phyloP scores from a whole-genome alignment of 306 rosid species.

The Vigna trinervia region DNA sequence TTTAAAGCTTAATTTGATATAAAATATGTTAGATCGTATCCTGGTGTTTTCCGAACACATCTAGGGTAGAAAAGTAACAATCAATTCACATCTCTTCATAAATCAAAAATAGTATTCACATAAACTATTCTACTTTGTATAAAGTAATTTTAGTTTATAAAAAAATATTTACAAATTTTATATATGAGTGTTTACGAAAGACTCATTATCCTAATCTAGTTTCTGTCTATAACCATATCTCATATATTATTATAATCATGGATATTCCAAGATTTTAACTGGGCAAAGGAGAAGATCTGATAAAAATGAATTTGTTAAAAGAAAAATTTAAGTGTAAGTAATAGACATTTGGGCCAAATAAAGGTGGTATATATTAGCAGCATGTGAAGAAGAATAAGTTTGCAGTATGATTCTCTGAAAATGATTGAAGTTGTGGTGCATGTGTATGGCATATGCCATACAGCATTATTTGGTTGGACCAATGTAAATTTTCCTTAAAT shows the following conservation, averaged over 20 bases:
- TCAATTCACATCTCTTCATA: too few relatives aligned
- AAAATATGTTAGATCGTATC: too few relatives aligned
- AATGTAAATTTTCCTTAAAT: background rate
- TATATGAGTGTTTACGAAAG: too few relatives aligned
- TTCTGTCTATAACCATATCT: background rate
- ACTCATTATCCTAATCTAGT: too few relatives aligned
- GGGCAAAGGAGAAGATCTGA: background rate
- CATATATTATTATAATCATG: too few relatives aligned
- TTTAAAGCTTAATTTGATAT: too few relatives aligned
- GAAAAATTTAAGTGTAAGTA: background rate
- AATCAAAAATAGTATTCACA: too few relatives aligned
- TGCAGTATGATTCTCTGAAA: constrained; percentile 35
- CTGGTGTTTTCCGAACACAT: too few relatives aligned
- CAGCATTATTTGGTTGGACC: constrained; percentile 50
- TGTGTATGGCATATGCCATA: constrained; percentile 43
- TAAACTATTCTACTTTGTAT: too few relatives aligned
- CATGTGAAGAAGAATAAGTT: constrained; percentile 46
- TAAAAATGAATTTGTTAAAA: background rate
- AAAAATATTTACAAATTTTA: too few relatives aligned
- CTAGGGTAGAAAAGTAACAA: too few relatives aligned
- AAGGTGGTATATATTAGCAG: constrained; percentile 7
- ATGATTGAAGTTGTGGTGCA: constrained; percentile 46
- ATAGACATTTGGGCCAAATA: background rate
- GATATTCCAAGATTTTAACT: background rate
- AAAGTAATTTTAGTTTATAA: too few relatives aligned